Conservation (phyloP, 2,329 filamentous ascomycete genomes). For the Lomentospora prolificans region DNA sequence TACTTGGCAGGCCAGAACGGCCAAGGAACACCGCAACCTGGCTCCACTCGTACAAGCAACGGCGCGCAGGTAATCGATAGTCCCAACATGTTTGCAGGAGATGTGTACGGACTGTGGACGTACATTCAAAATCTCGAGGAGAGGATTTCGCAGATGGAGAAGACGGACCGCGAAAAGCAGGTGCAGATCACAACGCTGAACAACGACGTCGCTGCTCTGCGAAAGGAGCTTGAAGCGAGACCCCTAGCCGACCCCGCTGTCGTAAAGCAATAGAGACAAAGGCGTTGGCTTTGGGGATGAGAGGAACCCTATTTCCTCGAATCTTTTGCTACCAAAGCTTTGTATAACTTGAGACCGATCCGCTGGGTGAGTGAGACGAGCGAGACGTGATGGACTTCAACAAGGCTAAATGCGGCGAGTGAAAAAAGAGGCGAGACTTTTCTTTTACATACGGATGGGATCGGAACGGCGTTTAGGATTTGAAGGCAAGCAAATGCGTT, state of each 20-base stretch:
- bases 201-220: slow-evolving; percentile 23
- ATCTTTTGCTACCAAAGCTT: no score
- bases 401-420: background rate
- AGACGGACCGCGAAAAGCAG: slow-evolving; percentile 26
- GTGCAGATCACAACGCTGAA: slow-evolving; percentile 25
- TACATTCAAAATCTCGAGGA: slow-evolving; percentile 65
- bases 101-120: slow-evolving; percentile 56
- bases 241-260: background rate
- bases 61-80: slow-evolving; percentile 44
- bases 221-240: slow-evolving; percentile 17
- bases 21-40: slow-evolving; percentile 2
- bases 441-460: background rate
- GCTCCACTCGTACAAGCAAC: slow-evolving; percentile 27
- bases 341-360: no score
- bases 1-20: slow-evolving; percentile 3
- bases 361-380: no score
- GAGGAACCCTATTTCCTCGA: no score
- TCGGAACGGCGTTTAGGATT: background rate
- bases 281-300: no score
- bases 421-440: no score
- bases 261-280: background rate
- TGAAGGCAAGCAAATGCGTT: background rate
- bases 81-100: slow-evolving; percentile 54
- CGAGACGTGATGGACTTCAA: background rate
- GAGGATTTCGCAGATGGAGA: slow-evolving; percentile 36